phyloP scores from a whole-genome alignment of 108 stramenopile species.

The Cyclotella baltica region DNA sequence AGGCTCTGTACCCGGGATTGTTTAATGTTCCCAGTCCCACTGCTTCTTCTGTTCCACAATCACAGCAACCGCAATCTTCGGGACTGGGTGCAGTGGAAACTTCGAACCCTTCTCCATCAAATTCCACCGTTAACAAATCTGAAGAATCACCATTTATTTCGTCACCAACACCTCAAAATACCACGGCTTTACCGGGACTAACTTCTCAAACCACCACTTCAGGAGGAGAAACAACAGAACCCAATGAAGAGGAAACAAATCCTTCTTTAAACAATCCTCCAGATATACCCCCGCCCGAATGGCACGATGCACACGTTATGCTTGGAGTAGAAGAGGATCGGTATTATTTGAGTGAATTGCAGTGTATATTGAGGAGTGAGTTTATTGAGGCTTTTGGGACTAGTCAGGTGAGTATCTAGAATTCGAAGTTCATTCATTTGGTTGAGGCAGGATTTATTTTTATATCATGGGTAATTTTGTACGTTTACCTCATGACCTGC shows the following conservation, averaged over 20 bases:
- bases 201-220: background rate
- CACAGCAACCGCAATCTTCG: background rate
- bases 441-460: too few relatives aligned
- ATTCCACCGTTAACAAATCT: too few relatives aligned
- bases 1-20: background rate
- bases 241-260: background rate
- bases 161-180: too few relatives aligned
- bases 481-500: too few relatives aligned
- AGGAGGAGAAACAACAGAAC: background rate
- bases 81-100: background rate
- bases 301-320: conserved; percentile 67
- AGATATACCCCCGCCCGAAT: conserved; percentile 45
- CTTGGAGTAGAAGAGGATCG: conserved; percentile 83
- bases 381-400: conserved; percentile 89
- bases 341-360: conserved; percentile 88
- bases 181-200: too few relatives aligned
- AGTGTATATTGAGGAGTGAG: conserved; percentile 78
- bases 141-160: too few relatives aligned
- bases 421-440: too few relatives aligned
- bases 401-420: conserved; percentile 52
- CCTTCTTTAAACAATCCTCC: conserved; percentile 15
- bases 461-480: too few relatives aligned
- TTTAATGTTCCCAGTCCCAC: conserved; percentile 10
- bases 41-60: background rate
- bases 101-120: background rate